Evolutionary conservation across 768 basidiomycete species (phyloP).

Genomic region (Pisolithus microcarpus): DNA sequence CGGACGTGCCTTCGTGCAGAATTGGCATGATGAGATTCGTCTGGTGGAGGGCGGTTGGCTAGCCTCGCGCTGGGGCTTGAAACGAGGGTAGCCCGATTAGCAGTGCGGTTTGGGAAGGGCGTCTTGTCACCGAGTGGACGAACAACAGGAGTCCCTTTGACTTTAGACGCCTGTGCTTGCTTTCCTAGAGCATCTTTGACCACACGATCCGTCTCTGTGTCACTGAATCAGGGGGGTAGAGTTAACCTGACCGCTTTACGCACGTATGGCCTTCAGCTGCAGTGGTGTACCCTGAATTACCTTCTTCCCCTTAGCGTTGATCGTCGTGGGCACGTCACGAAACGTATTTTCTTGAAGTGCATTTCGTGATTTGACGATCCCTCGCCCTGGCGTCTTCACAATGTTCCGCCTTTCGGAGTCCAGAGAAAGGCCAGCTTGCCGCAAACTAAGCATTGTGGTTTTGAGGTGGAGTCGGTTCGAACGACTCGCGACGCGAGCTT

Average conservation of each 20-base stretch:
- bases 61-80: slow-evolving; percentile 31
- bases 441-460: slow-evolving; percentile 20
- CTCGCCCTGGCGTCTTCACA: slow-evolving; percentile 53
- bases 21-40: slow-evolving; percentile 53
- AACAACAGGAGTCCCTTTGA: slow-evolving; percentile 18
- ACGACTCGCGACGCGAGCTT: no score
- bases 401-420: slow-evolving; percentile 17
- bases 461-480: no score
- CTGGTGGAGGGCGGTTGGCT: slow-evolving; percentile 32
- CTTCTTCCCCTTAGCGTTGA: slow-evolving; percentile 42
- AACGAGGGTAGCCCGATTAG: slow-evolving; percentile 11
- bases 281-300: slow-evolving; percentile 30
- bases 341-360: slow-evolving; percentile 45
- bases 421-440: slow-evolving; percentile 20
- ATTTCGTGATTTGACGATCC: slow-evolving; percentile 30
- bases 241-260: neutral
- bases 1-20: slow-evolving; percentile 61
- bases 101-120: slow-evolving; percentile 60
- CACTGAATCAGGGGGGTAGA: neutral
- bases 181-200: slow-evolving; percentile 20
- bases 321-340: slow-evolving; percentile 33
- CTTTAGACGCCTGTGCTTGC: slow-evolving; percentile 19
- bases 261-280: slow-evolving; percentile 24
- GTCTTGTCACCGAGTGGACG: slow-evolving; percentile 70
- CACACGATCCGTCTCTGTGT: slow-evolving; percentile 15